Conservation (phyloP, 257 asterid genomes). For the Salvia rosmarinus region DNA sequence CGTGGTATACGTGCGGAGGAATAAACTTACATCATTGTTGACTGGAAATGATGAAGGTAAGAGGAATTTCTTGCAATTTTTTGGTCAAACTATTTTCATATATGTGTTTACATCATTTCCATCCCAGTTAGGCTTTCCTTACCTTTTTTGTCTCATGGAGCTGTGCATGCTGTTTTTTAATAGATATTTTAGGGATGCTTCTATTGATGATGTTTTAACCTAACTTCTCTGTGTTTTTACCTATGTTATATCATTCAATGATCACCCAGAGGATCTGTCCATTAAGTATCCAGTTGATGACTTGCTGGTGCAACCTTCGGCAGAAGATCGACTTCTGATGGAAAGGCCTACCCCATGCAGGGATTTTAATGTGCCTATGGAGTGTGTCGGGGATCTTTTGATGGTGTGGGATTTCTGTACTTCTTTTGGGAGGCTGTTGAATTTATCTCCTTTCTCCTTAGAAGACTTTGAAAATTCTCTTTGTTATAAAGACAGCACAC, state of each 20-base stretch:
- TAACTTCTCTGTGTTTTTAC: constrained; percentile 7
- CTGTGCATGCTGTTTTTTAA: neutral
- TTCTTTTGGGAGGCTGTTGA: constrained; percentile 73
- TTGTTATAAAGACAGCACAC: constrained; percentile 75
- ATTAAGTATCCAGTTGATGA: constrained; percentile 85
- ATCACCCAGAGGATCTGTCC: constrained; percentile 47
- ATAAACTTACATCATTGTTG: constrained; percentile 35
- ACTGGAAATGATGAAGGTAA: constrained; percentile 45
- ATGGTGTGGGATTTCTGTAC: constrained; percentile 96
- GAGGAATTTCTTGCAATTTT: constrained; percentile 6
- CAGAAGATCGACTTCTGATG: constrained; percentile 60
- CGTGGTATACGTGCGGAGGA: constrained; percentile 52
- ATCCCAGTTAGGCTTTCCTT: constrained; percentile 20
- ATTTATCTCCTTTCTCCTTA: constrained; percentile 80
- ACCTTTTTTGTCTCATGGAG: neutral
- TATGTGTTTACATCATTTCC: constrained; percentile 10
- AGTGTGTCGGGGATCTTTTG: constrained; percentile 79
- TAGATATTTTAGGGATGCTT: neutral
- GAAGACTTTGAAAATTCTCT: constrained; percentile 91
- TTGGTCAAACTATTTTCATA: neutral
- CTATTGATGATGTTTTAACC: constrained; percentile 7
- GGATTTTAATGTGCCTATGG: constrained; percentile 76
- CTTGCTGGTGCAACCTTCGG: constrained; percentile 66
- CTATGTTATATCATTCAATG: constrained; percentile 47
- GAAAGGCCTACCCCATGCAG: constrained; percentile 68